Conservation (phyloP, 331 rosid species). For the Cydonia oblonga region DNA sequence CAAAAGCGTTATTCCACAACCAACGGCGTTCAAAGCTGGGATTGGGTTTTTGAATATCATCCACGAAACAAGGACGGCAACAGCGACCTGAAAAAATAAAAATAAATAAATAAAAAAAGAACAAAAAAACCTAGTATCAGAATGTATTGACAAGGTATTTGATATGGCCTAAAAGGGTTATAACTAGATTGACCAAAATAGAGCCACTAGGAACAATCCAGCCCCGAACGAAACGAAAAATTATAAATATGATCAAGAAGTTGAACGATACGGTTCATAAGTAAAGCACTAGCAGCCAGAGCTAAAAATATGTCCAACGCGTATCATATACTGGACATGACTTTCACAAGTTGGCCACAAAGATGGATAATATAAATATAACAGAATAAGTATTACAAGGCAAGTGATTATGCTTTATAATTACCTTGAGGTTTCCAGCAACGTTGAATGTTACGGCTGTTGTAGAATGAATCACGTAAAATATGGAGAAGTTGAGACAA, state of each 20-base stretch:
- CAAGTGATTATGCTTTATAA: conserved; percentile 1
- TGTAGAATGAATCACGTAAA: conserved; percentile 91
- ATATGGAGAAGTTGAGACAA: conserved; percentile 92
- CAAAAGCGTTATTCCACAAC: conserved; percentile 78
- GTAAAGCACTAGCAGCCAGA: neutral
- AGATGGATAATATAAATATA: neutral
- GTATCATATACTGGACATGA: neutral
- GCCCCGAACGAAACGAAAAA: neutral
- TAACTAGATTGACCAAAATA: neutral
- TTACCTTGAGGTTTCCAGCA: conserved; percentile 97
- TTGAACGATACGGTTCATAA: neutral
- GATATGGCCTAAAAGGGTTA: neutral
- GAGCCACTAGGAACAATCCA: neutral
- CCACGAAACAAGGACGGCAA: conserved; percentile 93
- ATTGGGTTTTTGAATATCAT: conserved; percentile 83
- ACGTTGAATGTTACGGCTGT: conserved; percentile 94
- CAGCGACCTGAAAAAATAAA: conserved; percentile 70
- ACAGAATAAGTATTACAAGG: neutral
- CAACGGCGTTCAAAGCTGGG: conserved; percentile 57
- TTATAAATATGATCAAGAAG: neutral
- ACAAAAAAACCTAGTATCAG: neutral
- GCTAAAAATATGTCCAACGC: too few relatives aligned
- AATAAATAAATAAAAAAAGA: too few relatives aligned
- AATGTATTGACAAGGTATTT: neutral
- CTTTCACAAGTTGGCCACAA: neutral